Evolutionary conservation across 1,284 basidiomycete species (phyloP), one percentile per base, ranked within the genome.

Genomic region (Sanghuangporus baumii): DNA sequence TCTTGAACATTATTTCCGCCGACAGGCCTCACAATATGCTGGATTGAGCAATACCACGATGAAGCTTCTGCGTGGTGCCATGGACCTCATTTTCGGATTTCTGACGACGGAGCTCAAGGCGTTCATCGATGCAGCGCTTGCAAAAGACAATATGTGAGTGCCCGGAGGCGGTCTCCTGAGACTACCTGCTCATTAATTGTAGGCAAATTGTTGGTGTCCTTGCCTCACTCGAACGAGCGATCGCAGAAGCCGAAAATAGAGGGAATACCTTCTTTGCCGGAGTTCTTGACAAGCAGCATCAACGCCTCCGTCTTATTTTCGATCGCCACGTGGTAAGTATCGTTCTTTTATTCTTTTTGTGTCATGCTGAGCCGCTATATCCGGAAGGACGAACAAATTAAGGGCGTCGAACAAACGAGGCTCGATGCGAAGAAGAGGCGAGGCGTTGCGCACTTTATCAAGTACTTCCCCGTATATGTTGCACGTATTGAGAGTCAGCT

Each of bases 31-130:
- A 8, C 80, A 89, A n/a, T 80, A 83, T 54, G 80, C 82, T 14
- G 87, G 85, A 1, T 77, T 93, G 52, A 86, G 84, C 63, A 79
- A 82, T 57, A 76, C 84, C 16, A 94, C 94, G 20, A 72, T 82
- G 63, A 95, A 95, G 75, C 83, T 97, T 9, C 83, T 94, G 31
- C 85, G 91, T 26, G 87, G 87, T 6, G 93, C 94, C 18, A 87
- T 98, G 88, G 96, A 98, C 67, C 78, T 97, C 55, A 94, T 98
- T 63, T 99, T 98, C 74, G 93, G 94, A 7, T 98, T 96, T 76
- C 76, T 99, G 18, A 88, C 90, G 3, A 79, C 81, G 1, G 94
- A 97, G 71, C 69, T 97, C 65, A 94, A 93, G 74, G 75, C 80
- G 7, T 98, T 94, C 89, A 79, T 94, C 12, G 95, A 98, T 67